Base-by-base conservation (phyloP, 768 basidiomycete genomes). In the Collybia nuda region DNA sequence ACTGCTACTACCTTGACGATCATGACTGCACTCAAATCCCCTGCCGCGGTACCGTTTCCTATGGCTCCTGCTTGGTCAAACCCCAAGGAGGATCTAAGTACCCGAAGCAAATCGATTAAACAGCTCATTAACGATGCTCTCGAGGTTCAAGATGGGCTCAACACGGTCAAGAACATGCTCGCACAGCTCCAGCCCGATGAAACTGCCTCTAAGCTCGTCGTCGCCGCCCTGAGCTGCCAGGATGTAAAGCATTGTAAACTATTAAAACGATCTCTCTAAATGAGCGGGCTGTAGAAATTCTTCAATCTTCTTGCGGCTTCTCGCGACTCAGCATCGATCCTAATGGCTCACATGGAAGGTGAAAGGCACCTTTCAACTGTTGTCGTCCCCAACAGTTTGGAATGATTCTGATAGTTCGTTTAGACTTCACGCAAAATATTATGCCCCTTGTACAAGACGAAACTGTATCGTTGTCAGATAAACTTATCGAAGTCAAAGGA, bases 61-160 rank as follows among this genome's bases (percentile, higher is more conserved):
- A 5, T 32, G 3, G 5, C 32, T 32, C 32, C 32, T 32, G 32
- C 32, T 5, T 32, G 32, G 32, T 2, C 2, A 2, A 11, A 32
- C 3, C 32, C 32, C 32, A 11, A 32, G 32, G 12, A 32, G 32
- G 32, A 32, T 14, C 12, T 32, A 32, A 6, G 6, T 5, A 5
- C 32, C 14, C 32, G 32, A 11, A 32, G 32, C 14, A 9, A 4
- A 32, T 32, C 32, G 5, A 41, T 50, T 15, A 36, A 37, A 19
- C 41, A 37, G 21, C 49, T 50, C 28, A 50, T 50, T 26, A 22
- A 50, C 18, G 40, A 50, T 17, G 49, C 41, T 6, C 42, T 50
- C 14, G 18, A 26, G 17, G 49, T 50, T 14, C 49, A 50, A 44
- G 49, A 50, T n/a, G 35, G 49, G 22, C 49, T 50, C n/a, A 50